phyloP scores from a whole-genome alignment of 1,284 basidiomycete species.

The Fistulina hepatica region DNA sequence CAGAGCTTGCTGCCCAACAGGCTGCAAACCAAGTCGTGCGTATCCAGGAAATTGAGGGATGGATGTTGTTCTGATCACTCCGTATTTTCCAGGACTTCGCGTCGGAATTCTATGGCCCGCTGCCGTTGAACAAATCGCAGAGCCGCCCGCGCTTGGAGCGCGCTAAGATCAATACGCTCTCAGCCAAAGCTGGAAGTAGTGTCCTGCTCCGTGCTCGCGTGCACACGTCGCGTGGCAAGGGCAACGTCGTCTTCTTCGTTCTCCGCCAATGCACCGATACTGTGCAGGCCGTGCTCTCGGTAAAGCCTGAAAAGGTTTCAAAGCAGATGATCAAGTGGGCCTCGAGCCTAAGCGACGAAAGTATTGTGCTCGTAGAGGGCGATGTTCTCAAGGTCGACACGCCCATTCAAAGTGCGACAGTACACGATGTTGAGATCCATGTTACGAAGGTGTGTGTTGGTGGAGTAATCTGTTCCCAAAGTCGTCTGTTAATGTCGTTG shows the following conservation, averaged over 20 bases:
- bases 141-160: constrained; percentile 40
- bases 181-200: constrained; percentile 62
- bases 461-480: constrained; percentile 4
- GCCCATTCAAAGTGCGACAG: constrained; percentile 83
- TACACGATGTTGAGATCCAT: constrained; percentile 84
- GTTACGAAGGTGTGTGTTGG: constrained; percentile 55
- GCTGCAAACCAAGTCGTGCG: constrained; percentile 65
- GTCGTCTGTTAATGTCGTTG: neutral
- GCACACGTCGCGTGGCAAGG: constrained; percentile 86
- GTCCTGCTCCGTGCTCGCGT: constrained; percentile 86
- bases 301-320: constrained; percentile 75
- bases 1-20: constrained; percentile 65
- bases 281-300: constrained; percentile 79
- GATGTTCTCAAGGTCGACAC: constrained; percentile 76
- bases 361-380: constrained; percentile 86
- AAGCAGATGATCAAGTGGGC: constrained; percentile 99
- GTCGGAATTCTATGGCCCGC: constrained; percentile 77
- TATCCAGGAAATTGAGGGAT: constrained; percentile 12
- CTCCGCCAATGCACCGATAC: constrained; percentile 86
- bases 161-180: constrained; percentile 60
- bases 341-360: constrained; percentile 71
- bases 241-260: constrained; percentile 87
- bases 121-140: constrained; percentile 90
- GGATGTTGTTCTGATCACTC: constrained; percentile 8
- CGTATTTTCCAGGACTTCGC: constrained; percentile 63